Conservation (phyloP, 176 grass and related monocot species). For the Musa itinerans region DNA sequence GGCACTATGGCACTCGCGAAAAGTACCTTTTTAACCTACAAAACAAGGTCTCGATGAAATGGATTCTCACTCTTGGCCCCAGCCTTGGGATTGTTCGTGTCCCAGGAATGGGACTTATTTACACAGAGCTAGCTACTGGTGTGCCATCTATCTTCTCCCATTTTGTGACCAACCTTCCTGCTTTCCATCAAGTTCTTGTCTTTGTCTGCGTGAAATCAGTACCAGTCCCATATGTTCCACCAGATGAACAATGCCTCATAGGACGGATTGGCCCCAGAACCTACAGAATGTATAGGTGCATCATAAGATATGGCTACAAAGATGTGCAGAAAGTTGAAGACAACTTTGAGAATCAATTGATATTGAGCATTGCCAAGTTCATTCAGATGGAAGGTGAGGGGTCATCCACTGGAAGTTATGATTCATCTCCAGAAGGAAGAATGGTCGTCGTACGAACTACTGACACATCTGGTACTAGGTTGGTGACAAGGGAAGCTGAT, state of each 20-base stretch:
- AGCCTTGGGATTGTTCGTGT: constrained; percentile 94
- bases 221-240: constrained; percentile 60
- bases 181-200: constrained; percentile 89
- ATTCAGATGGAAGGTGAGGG: constrained; percentile 94
- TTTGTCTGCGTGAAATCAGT: constrained; percentile 96
- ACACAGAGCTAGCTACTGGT: constrained; percentile 85
- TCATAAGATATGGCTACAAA: constrained; percentile 89
- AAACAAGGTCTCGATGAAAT: constrained; percentile 97
- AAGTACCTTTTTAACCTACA: constrained; percentile 89
- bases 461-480: constrained; percentile 31
- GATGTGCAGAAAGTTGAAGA: constrained; percentile 80
- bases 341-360: constrained; percentile 80
- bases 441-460: constrained; percentile 73
- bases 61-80: constrained; percentile 74
- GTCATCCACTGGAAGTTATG: constrained; percentile 46
- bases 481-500: constrained; percentile 39
- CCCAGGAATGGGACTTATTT: constrained; percentile 91
- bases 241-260: constrained; percentile 76
- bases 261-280: constrained; percentile 71
- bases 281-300: constrained; percentile 94
- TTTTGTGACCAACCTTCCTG: constrained; percentile 90
- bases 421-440: constrained; percentile 73
- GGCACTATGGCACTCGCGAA: constrained; percentile 70
- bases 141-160: constrained; percentile 91
- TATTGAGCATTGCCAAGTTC: constrained; percentile 95